Conservation (phyloP, 2,329 filamentous ascomycete species). For the Diaporthe aspalathi region DNA sequence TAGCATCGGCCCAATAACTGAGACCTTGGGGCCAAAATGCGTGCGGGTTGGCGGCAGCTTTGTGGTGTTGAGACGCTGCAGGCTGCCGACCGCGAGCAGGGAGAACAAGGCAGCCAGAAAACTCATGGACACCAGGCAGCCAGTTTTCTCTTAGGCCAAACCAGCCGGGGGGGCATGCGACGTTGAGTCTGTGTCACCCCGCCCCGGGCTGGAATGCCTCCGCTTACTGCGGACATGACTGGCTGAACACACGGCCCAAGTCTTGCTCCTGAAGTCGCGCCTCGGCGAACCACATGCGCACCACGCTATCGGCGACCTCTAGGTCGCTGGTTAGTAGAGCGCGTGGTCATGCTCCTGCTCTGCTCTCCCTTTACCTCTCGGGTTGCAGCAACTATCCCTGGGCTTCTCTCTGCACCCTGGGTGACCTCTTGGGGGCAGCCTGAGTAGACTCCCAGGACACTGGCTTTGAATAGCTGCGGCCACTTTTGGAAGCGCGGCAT, state of each 20-base stretch:
- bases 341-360: no score
- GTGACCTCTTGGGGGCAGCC: no score
- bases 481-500: no score
- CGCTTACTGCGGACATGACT: slow-evolving; percentile 14
- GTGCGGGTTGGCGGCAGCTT: background rate
- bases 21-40: slow-evolving; percentile 8
- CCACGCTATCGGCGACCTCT: slow-evolving; percentile 23
- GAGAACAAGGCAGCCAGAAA: slow-evolving; percentile 19
- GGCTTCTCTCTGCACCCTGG: no score
- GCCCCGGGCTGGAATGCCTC: background rate
- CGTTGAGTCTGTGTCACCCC: background rate
- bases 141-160: slow-evolving; percentile 11
- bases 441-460: no score
- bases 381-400: no score
- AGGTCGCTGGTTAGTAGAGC: slow-evolving; percentile 5
- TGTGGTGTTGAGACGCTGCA: slow-evolving; percentile 5
- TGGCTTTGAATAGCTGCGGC: no score
- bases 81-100: slow-evolving; percentile 18
- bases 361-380: no score
- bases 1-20: slow-evolving; percentile 16
- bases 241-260: slow-evolving; percentile 42
- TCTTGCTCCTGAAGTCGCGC: slow-evolving; percentile 37
- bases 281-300: slow-evolving; percentile 40
- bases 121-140: background rate
- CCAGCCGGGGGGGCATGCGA: background rate